Base-by-base conservation (phyloP, 2,329 filamentous ascomycete species). In the Nigrograna mackinnonii region DNA sequence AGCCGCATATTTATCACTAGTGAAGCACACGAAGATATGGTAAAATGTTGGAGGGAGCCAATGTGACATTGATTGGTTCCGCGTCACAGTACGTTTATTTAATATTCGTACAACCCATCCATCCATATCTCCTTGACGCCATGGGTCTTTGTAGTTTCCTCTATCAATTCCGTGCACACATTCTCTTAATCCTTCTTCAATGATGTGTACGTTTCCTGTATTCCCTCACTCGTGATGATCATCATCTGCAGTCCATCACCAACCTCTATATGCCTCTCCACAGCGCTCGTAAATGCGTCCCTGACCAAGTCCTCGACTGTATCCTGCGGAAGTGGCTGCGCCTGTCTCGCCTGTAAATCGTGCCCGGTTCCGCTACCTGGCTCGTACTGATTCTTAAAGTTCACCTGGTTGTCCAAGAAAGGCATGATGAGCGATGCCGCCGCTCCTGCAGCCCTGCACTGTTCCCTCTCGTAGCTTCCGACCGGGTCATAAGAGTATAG, bases 381-480 rank as follows among this genome's bases (percentile, higher is more conserved):
- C 42, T 94, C 79, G 68, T 96, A 95, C 77, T 96, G 92, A 71
- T 99, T 99, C 82, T 96, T 99, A 79, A 92, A 92, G 77, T 97
- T 97, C 77, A 99, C 94, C 75, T 99, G 95, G 71, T 99, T 99
- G 72, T 99, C 94, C 64, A 99, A 75, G 79, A 99, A 99, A 2
- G 94, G 94, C 89, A 96, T 99, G 73, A 99, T 99, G 71, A 99
- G 76, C 63, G 89, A 94, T 40, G 90, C 87, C 16, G 91, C 91
- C 12, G 94, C 91, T 60, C 94, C 94, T 31, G 89, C 94, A 24
- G 94, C 91, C 54, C 92, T 85, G 76, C 91, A 96, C 75, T 95
- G 89, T 75, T 99, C 94, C 54, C 94, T 80, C 79, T 99, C 94
- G 74, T 97, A 99, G 68, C 89, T 95, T 57, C 94, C 94, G 31